Conservation (phyloP, 2,329 filamentous ascomycete genomes). For the Diaporthe citri region DNA sequence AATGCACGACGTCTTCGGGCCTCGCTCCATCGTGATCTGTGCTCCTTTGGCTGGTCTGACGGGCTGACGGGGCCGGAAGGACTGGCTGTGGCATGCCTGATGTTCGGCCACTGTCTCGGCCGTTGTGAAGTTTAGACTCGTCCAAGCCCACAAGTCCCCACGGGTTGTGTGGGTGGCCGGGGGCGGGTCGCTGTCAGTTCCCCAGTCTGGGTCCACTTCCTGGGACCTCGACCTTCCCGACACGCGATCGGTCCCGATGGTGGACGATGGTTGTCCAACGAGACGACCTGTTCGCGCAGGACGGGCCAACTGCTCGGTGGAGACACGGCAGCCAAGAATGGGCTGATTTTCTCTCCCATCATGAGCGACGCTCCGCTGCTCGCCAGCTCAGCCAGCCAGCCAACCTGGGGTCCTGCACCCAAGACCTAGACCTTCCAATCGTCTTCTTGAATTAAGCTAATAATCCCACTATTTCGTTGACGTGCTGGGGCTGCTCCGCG, state of each 20-base stretch:
- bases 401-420: not conserved
- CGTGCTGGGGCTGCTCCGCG: conserved; percentile 29
- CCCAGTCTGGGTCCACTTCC: conserved; percentile 6
- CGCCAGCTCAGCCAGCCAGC: conserved; percentile 4
- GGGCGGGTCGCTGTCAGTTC: conserved; percentile 28
- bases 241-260: not conserved
- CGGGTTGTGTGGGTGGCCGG: conserved; percentile 30
- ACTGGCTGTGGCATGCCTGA: not conserved
- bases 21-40: conserved; percentile 19
- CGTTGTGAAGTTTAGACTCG: conserved; percentile 2
- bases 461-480: conserved; percentile 30
- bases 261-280: conserved; percentile 1
- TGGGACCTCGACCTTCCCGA: conserved; percentile 10
- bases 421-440: conserved; percentile 14
- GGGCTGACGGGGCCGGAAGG: not conserved
- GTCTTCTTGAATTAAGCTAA: conserved; percentile 35
- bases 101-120: not conserved
- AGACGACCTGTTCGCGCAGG: conserved; percentile 11
- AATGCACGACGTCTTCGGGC: conserved; percentile 15
- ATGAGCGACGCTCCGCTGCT: not conserved
- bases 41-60: not conserved
- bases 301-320: conserved; percentile 16
- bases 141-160: conserved; percentile 17
- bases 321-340: conserved; percentile 7
- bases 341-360: conserved; percentile 25